phyloP scores from a whole-genome alignment of 768 basidiomycete species.

The Leucosporidium scottii region DNA sequence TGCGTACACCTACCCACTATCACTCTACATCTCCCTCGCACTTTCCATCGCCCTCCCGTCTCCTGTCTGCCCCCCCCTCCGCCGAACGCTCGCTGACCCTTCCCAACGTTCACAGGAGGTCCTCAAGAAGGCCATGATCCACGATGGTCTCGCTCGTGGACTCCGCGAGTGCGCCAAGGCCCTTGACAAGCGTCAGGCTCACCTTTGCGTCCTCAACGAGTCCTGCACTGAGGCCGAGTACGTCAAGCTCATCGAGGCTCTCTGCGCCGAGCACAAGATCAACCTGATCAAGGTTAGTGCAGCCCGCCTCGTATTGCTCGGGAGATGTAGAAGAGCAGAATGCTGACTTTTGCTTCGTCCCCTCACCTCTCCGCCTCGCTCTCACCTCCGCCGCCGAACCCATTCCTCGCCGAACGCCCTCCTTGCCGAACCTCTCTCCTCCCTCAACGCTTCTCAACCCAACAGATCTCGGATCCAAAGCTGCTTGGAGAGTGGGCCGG shows the following conservation, averaged over 20 bases:
- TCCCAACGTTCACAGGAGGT: slow-evolving; percentile 64
- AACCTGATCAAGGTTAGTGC: slow-evolving; percentile 75
- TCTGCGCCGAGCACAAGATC: slow-evolving; percentile 99
- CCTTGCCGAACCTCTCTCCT: too few species aligned
- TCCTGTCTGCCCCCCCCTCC: neutral
- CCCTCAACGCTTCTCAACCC: too few species aligned
- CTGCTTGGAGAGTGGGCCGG: slow-evolving; percentile 91
- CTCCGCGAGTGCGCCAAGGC: slow-evolving; percentile 97
- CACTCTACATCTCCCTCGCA: slow-evolving; percentile 38
- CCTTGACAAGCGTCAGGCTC: slow-evolving; percentile 96
- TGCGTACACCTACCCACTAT: slow-evolving; percentile 59
- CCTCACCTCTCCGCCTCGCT: too few species aligned
- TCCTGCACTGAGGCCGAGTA: slow-evolving; percentile 98
- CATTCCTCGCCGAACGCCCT: neutral
- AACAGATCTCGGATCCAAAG: slow-evolving; percentile 79
- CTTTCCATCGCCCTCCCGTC: neutral
- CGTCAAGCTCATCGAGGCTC: slow-evolving; percentile 99
- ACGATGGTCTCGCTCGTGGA: slow-evolving; percentile 96
- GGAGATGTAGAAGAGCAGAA: neutral
- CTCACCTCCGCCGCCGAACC: too few species aligned
- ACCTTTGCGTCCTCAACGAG: slow-evolving; percentile 97
- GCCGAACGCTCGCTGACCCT: slow-evolving; percentile 7
- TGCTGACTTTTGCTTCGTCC: neutral
- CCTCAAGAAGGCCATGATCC: slow-evolving; percentile 94
- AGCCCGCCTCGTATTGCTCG: slow-evolving; percentile 44